Evolutionary conservation across 768 basidiomycete genomes (phyloP).

Genomic region (Macrocybe gigantea): DNA sequence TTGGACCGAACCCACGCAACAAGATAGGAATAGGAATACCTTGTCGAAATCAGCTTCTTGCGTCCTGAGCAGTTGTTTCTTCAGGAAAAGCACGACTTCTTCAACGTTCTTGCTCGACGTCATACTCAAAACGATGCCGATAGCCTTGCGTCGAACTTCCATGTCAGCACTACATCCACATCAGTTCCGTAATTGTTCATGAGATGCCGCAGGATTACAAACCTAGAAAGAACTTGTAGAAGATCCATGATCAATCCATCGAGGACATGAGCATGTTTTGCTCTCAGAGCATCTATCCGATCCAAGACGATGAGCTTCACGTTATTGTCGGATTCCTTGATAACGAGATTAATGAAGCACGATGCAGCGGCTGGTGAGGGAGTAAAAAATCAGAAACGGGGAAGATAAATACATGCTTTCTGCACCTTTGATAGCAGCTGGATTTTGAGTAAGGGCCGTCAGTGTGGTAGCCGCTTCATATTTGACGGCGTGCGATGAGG

Average conservation of each 20-base stretch:
- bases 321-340: conserved; percentile 98
- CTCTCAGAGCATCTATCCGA: conserved; percentile 75
- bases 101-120: conserved; percentile 93
- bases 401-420: conserved; percentile 28
- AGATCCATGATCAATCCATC: conserved; percentile 95
- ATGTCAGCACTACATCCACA: conserved; percentile 71
- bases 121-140: conserved; percentile 86
- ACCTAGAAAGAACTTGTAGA: conserved; percentile 85
- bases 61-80: conserved; percentile 95
- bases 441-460: conserved; percentile 91
- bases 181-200: not conserved
- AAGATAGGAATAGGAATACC: conserved; percentile 29
- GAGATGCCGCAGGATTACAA: conserved; percentile 1
- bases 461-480: conserved; percentile 96
- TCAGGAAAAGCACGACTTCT: conserved; percentile 92
- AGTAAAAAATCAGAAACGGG: not conserved
- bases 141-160: conserved; percentile 92
- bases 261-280: conserved; percentile 83
- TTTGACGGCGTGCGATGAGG: conserved; percentile 88
- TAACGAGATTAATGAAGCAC: conserved; percentile 80
- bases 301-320: conserved; percentile 97
- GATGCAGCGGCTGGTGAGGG: conserved; percentile 70
- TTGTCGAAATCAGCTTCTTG: conserved; percentile 92
- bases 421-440: conserved; percentile 82
- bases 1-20: not conserved